Evolutionary conservation across 192 early-diverging fungal species (phyloP).

Genomic region (Coemansia sp.): DNA sequence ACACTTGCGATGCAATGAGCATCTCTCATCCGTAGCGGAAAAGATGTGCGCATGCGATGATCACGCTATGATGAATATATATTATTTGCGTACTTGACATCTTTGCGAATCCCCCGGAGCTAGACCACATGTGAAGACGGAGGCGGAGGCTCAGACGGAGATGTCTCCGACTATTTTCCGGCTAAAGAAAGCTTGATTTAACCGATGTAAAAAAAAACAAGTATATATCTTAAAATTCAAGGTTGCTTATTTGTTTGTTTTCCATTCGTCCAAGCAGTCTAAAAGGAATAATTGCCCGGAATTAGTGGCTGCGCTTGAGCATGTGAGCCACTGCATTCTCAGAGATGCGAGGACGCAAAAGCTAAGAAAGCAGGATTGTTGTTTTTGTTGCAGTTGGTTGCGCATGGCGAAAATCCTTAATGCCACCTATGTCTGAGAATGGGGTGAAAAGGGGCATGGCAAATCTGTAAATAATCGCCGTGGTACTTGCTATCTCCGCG

Average conservation of each 20-base stretch:
- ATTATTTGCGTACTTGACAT: neutral
- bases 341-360: neutral
- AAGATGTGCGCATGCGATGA: neutral
- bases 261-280: neutral
- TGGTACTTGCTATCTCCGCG: neutral
- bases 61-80: neutral
- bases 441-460: neutral
- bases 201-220: neutral
- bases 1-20: neutral
- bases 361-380: neutral
- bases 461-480: constrained; percentile 2
- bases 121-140: neutral
- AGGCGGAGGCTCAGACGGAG: neutral
- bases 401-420: constrained; percentile 8
- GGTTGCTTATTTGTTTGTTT: neutral
- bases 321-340: neutral
- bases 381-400: neutral
- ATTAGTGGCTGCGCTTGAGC: neutral
- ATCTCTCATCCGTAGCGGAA: neutral
- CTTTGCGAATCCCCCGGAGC: neutral
- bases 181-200: neutral
- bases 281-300: neutral
- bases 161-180: neutral
- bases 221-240: neutral
- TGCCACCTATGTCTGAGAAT: neutral